A percentile compares a stretch with the other conserved stretches of the same genome.
Conservation (phyloP, 129 eudicot species). For the Tagetes patula region DNA sequence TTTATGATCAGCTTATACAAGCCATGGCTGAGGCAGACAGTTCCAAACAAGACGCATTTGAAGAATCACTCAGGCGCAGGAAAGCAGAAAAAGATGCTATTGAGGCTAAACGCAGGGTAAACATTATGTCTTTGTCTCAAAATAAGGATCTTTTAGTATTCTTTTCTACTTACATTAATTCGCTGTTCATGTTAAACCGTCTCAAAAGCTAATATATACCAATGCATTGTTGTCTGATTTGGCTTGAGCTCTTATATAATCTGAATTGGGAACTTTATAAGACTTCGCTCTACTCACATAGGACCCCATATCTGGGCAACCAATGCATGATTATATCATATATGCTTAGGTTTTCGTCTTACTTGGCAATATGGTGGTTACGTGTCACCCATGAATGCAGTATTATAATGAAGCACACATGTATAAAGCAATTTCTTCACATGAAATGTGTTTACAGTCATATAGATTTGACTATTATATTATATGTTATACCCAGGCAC, state of each 20-base stretch:
- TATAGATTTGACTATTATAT: conserved; percentile 13
- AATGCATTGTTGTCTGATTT: background rate
- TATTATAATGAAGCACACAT: background rate
- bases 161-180: background rate
- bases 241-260: conserved; percentile 9
- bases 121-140: conserved; percentile 2
- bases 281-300: background rate
- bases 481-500: background rate
- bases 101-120: conserved; percentile 73
- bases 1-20: conserved; percentile 68
- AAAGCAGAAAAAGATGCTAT: conserved; percentile 81
- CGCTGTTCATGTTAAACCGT: background rate
- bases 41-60: conserved; percentile 63
- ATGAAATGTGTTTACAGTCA: background rate
- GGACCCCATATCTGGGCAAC: background rate
- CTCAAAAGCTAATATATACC: background rate
- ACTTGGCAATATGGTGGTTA: background rate
- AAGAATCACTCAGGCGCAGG: conserved; percentile 74
- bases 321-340: background rate
- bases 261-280: conserved; percentile 1
- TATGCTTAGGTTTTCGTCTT: background rate
- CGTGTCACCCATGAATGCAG: conserved; percentile 11
- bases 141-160: conserved; percentile 1
- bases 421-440: background rate
- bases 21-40: conserved; percentile 69